A percentile compares a stretch with the other conserved stretches of the same genome.
Evolutionary conservation across 192 early-diverging fungal species (phyloP).

Genomic region (Phlyctochytrium bullatum): DNA sequence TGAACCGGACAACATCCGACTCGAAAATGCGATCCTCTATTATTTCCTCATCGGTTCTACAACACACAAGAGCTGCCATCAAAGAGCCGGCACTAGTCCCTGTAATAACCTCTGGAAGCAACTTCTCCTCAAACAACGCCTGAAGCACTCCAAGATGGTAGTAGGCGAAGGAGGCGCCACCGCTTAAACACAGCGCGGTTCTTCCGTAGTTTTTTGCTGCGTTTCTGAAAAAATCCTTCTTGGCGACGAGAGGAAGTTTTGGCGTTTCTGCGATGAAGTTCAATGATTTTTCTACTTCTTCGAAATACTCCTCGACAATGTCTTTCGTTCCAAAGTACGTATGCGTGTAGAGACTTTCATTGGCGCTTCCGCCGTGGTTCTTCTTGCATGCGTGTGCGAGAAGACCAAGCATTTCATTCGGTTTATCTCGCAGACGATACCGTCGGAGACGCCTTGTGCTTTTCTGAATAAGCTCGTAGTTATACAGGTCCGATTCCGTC

Average conservation of each 20-base stretch:
- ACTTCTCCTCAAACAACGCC: slow-evolving; percentile 63
- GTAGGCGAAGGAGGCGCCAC: slow-evolving; percentile 59
- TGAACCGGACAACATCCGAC: background rate
- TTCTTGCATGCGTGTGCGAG: slow-evolving; percentile 58
- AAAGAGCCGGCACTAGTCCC: slow-evolving; percentile 67
- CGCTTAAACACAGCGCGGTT: slow-evolving; percentile 75
- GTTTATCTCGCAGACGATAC: slow-evolving; percentile 2
- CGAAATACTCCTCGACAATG: slow-evolving; percentile 64
- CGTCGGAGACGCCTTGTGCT: slow-evolving; percentile 19
- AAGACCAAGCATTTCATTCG: slow-evolving; percentile 13
- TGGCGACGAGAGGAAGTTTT: slow-evolving; percentile 41
- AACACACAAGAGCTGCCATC: slow-evolving; percentile 61
- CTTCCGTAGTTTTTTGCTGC: slow-evolving; percentile 68
- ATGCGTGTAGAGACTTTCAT: slow-evolving; percentile 67
- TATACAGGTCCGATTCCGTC: slow-evolving; percentile 59
- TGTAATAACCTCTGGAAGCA: slow-evolving; percentile 74
- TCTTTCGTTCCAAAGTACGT: slow-evolving; percentile 74
- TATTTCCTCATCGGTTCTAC: slow-evolving; percentile 63
- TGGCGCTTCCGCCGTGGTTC: slow-evolving; percentile 77
- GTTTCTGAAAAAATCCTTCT: slow-evolving; percentile 61
- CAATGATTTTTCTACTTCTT: slow-evolving; percentile 51
- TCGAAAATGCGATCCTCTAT: slow-evolving; percentile 50
- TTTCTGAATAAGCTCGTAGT: slow-evolving; percentile 62
- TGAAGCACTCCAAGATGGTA: slow-evolving; percentile 68
- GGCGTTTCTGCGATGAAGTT: slow-evolving; percentile 25